Conservation (phyloP, 768 basidiomycete genomes). For the Lactifluus rugatus region DNA sequence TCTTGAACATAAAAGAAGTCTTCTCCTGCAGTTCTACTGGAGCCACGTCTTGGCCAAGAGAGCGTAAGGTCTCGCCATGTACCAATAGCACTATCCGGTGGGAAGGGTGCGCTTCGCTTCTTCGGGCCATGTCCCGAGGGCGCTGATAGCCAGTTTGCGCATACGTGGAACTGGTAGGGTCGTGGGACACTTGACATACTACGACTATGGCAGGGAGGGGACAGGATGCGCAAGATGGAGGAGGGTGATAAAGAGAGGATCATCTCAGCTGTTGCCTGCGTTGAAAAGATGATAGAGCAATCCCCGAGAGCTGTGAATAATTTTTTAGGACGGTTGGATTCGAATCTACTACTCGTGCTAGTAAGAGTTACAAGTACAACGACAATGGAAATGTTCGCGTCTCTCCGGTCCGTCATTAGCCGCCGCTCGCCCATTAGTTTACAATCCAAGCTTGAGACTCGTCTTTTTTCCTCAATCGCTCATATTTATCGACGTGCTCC, state of each 20-base stretch:
- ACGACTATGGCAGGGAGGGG: conserved; percentile 11
- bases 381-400: not conserved
- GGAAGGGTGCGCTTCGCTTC: conserved; percentile 41
- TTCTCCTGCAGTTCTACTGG: conserved; percentile 40
- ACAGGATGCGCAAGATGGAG: not conserved
- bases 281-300: not conserved
- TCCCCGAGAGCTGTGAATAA: not conserved
- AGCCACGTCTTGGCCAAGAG: conserved; percentile 32
- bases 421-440: too few relatives aligned
- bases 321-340: not conserved
- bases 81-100: conserved; percentile 47
- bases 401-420: not conserved
- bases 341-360: not conserved
- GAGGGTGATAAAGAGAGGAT: not conserved
- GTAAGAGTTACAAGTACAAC: too few relatives aligned
- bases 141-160: conserved; percentile 72
- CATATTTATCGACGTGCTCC: not conserved
- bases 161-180: conserved; percentile 67
- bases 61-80: conserved; percentile 63
- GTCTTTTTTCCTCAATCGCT: not conserved
- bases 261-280: not conserved
- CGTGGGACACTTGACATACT: conserved; percentile 26
- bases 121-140: conserved; percentile 33
- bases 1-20: conserved; percentile 62
- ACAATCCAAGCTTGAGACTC: too few relatives aligned